Evolutionary conservation across 225 moss, liverwort and hornwort species (phyloP).

Genomic region (Bryoerythrophyllum caledonicum): DNA sequence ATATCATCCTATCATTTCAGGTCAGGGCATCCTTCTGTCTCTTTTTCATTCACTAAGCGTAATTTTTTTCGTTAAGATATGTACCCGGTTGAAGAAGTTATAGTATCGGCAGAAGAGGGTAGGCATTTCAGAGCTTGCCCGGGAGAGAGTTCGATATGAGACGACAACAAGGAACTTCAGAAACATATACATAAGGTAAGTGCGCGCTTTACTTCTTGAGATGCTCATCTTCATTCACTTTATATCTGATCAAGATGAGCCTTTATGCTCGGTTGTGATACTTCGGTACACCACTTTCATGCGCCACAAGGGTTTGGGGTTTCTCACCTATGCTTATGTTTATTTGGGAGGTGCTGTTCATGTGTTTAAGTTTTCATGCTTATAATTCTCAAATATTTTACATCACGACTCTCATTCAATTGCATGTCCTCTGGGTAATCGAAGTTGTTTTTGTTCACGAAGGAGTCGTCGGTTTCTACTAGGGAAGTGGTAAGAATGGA

Average conservation of each 20-base stretch:
- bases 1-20: slow-evolving; percentile 75
- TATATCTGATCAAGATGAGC: neutral
- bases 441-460: slow-evolving; percentile 72
- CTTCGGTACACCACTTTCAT: neutral
- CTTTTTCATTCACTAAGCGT: neutral
- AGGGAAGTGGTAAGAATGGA: slow-evolving; percentile 57
- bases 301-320: neutral
- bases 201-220: neutral
- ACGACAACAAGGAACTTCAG: slow-evolving; percentile 67
- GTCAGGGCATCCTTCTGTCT: slow-evolving; percentile 25
- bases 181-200: slow-evolving; percentile 64
- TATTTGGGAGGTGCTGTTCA: neutral
- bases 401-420: neutral
- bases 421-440: slow-evolving; percentile 45
- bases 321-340: neutral
- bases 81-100: neutral
- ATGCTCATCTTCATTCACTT: neutral
- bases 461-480: slow-evolving; percentile 83
- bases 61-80: neutral
- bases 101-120: slow-evolving; percentile 55
- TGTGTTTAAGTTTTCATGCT: neutral
- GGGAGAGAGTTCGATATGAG: slow-evolving; percentile 76
- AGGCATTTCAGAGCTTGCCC: slow-evolving; percentile 70
- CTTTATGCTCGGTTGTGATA: neutral
- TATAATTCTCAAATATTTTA: neutral